Conservation (phyloP, 2,329 filamentous ascomycete species). For the Ilyonectria sp. region DNA sequence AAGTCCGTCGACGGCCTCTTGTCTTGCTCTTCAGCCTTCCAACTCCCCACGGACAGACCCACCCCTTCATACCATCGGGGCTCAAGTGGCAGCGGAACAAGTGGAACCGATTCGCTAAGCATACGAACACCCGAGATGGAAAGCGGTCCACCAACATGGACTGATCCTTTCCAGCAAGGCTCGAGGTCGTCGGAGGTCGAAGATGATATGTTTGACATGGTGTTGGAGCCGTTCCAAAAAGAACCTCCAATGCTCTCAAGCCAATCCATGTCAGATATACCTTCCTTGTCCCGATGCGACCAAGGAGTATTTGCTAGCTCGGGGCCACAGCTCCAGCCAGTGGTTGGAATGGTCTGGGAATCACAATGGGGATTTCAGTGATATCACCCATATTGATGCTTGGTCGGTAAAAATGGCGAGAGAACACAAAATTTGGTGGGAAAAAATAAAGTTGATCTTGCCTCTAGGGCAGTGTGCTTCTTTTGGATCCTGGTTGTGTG, state of each 20-base stretch:
- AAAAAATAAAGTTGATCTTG: not conserved
- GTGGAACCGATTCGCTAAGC: constrained; percentile 44
- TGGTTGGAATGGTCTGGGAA: constrained; percentile 32
- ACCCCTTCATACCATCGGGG: constrained; percentile 38
- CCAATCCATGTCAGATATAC: constrained; percentile 12
- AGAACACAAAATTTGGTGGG: not conserved
- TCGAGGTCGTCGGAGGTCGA: constrained; percentile 38
- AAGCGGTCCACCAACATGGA: constrained; percentile 39
- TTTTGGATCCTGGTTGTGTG: not conserved
- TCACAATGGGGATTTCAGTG: constrained; percentile 40
- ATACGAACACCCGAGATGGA: constrained; percentile 43
- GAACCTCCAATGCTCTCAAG: constrained; percentile 2
- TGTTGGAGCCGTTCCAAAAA: constrained; percentile 35
- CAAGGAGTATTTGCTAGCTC: constrained; percentile 3
- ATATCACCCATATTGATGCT: not conserved
- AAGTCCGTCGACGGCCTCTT: constrained; percentile 47
- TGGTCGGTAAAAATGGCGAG: not conserved
- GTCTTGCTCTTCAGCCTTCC: constrained; percentile 36
- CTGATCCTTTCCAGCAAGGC: constrained; percentile 41
- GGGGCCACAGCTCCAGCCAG: constrained; percentile 9
- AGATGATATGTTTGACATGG: constrained; percentile 45
- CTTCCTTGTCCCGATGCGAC: constrained; percentile 8
- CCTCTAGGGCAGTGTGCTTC: not conserved
- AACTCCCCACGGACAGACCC: constrained; percentile 25
- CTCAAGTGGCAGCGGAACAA: constrained; percentile 45